Percentiles rank a stretch among this genome's conserved stretches.
Evolutionary conservation across 805 yeast species (phyloP).

Genomic region (Zygoascus biomembranicola): DNA sequence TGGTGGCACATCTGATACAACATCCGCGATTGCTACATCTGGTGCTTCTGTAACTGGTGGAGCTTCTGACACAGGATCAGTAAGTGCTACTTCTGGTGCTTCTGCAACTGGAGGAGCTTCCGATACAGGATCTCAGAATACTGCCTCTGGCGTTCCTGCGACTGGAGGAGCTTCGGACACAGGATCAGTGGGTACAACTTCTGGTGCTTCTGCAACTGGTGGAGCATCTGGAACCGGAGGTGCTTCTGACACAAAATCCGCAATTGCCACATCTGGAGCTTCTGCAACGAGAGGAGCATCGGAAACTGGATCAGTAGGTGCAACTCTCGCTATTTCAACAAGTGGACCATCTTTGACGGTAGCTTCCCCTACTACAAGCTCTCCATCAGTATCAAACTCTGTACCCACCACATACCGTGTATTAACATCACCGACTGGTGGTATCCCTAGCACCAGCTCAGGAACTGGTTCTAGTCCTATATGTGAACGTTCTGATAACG

Average conservation of each 20-base stretch:
- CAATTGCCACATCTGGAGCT: slow-evolving; percentile 3
- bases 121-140: neutral
- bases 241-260: neutral
- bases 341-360: neutral
- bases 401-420: neutral
- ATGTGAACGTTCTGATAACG: neutral
- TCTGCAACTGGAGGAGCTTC: slow-evolving; percentile 1
- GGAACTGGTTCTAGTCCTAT: slow-evolving; percentile 3
- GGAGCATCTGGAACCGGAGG: neutral
- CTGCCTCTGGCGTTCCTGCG: neutral
- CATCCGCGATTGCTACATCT: neutral
- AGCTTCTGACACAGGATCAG: slow-evolving; percentile 2
- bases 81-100: slow-evolving; percentile 3
- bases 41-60: neutral
- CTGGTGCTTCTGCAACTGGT: neutral
- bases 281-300: slow-evolving; percentile 1
- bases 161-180: neutral
- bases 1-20: neutral
- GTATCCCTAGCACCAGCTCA: slow-evolving; percentile 3
- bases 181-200: neutral
- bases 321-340: neutral
- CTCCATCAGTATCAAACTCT: neutral
- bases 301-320: neutral
- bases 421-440: neutral
- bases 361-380: neutral